Conservation (phyloP, 2,329 filamentous ascomycete genomes). For the Pseudopyrenochaeta lycopersici region DNA sequence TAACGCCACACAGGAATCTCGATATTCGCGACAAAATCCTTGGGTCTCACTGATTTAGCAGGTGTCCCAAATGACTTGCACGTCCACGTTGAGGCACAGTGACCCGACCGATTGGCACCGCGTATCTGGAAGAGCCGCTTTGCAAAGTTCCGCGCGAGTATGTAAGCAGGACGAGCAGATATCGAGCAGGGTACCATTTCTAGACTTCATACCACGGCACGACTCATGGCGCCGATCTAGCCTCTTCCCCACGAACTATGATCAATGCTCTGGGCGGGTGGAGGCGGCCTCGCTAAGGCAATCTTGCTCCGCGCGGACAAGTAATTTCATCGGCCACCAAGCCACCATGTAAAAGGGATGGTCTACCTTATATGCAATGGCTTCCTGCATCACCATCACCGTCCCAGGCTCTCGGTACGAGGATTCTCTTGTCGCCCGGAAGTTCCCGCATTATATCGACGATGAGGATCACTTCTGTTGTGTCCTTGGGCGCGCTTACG, state of each 20-base stretch:
- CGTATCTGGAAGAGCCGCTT: not conserved
- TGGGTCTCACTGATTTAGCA: too few species aligned
- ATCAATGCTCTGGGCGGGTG: not conserved
- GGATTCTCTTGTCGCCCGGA: not conserved
- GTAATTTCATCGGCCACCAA: not conserved
- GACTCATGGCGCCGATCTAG: not conserved
- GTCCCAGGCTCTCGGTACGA: constrained; percentile 8
- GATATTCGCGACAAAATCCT: too few species aligned
- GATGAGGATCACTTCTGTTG: constrained; percentile 13
- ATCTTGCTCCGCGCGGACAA: constrained; percentile 3
- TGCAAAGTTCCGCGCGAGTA: not conserved
- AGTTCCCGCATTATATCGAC: constrained; percentile 2
- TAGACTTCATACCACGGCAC: not conserved
- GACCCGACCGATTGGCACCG: constrained; percentile 3
- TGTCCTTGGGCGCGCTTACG: constrained; percentile 4
- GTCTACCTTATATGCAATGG: constrained; percentile 1
- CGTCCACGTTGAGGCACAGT: constrained; percentile 5
- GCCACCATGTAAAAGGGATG: not conserved
- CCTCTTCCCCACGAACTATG: constrained; percentile 5
- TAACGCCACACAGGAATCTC: not conserved
- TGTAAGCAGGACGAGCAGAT: not conserved
- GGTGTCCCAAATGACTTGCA: not conserved
- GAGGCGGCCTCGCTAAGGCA: constrained; percentile 1
- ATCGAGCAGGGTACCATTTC: not conserved
- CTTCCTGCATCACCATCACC: constrained; percentile 9